phyloP scores from a whole-genome alignment of 495 filamentous ascomycete genomes.

The Penicillium cataractarum region DNA sequence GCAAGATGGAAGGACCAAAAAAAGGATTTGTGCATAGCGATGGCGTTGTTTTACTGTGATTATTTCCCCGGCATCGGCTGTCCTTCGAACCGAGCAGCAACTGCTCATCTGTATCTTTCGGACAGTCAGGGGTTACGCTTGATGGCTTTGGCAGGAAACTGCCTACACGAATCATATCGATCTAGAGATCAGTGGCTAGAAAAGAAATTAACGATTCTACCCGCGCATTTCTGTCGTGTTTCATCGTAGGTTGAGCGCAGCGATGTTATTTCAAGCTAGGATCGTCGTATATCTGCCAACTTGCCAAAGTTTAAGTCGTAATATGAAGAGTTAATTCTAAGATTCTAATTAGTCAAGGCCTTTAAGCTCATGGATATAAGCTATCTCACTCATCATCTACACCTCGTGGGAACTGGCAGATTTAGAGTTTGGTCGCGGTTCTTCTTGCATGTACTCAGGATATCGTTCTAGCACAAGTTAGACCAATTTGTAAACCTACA shows the following conservation, averaged over 20 bases:
- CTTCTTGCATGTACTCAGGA: too few species aligned
- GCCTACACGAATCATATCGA: not conserved
- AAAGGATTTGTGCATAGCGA: constrained; percentile 10
- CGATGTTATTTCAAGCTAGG: not conserved
- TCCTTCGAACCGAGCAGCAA: not conserved
- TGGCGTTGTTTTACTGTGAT: constrained; percentile 5
- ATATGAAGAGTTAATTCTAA: too few species aligned
- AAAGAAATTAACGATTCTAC: not conserved
- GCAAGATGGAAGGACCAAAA: constrained; percentile 4
- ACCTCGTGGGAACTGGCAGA: too few species aligned
- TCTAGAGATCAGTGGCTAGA: not conserved
- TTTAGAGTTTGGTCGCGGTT: too few species aligned
- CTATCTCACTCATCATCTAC: too few species aligned
- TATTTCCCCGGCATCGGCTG: not conserved
- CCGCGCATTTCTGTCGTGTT: not conserved
- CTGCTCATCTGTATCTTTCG: not conserved
- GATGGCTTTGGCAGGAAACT: not conserved
- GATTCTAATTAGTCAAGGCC: too few species aligned
- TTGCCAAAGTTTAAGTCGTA: too few species aligned
- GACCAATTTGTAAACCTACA: too few species aligned
- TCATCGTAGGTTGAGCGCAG: not conserved
- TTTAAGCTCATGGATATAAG: too few species aligned
- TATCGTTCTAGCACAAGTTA: too few species aligned
- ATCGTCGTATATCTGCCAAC: too few species aligned
- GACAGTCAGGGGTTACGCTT: not conserved